These are phyloP conservation scores for Ogataea naganishii DNA, from an alignment of 805 yeast genomes.

Conservation along the genomic window DNA sequence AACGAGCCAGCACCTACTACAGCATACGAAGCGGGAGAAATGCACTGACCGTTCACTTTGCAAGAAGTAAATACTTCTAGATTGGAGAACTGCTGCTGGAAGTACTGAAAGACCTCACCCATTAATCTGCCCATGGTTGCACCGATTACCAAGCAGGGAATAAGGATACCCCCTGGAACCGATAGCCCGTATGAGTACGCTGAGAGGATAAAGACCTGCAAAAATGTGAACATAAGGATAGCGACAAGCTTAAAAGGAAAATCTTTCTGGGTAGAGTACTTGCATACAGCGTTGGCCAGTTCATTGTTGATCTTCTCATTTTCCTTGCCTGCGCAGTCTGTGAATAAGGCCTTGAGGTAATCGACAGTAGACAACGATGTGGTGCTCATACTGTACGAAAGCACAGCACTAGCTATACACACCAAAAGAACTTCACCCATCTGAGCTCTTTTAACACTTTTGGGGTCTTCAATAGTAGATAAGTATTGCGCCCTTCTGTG, in stretches of 20 bases:
- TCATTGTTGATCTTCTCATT: constrained; percentile 5
- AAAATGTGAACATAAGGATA: constrained; percentile 27
- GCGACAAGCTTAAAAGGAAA: constrained; percentile 27
- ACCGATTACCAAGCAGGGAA: constrained; percentile 58
- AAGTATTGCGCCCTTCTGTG: constrained; percentile 24
- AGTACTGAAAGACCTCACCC: constrained; percentile 41
- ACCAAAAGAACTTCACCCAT: constrained; percentile 40
- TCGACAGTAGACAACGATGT: constrained; percentile 48
- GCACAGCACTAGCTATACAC: constrained; percentile 40
- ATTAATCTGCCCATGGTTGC: constrained; percentile 48
- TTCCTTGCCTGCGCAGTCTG: constrained; percentile 44
- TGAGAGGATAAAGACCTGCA: constrained; percentile 51
- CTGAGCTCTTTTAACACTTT: constrained; percentile 11
- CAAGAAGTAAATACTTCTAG: constrained; percentile 33
- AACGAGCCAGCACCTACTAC: constrained; percentile 84
- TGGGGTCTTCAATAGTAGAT: constrained; percentile 16
- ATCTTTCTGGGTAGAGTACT: constrained; percentile 7
- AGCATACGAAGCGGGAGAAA: constrained; percentile 83
- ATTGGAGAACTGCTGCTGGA: constrained; percentile 31
- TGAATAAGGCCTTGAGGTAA: constrained; percentile 51
- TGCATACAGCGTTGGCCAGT: constrained; percentile 7
- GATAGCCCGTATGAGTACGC: constrained; percentile 62
- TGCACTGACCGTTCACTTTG: constrained; percentile 36
- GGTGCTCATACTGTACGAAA: constrained; percentile 48
- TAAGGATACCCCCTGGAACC: constrained; percentile 60